Evolutionary conservation across 1,284 basidiomycete genomes (phyloP), one percentile per base, ranked within the genome.

Genomic region (Ustilago cynodontis): DNA sequence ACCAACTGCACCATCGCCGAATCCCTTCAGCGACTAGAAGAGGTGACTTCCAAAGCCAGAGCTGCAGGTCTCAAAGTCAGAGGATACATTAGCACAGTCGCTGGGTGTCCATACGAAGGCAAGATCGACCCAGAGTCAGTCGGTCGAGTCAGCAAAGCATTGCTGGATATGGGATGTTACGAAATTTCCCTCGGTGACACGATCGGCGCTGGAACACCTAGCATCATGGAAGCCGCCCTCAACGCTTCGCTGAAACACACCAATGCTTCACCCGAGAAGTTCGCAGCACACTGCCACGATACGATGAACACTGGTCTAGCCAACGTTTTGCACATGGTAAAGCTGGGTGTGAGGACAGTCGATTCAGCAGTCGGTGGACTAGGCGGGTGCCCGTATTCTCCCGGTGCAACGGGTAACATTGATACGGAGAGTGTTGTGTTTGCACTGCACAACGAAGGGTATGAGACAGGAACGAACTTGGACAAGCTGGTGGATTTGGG

Each of bases 351-450:
- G 3, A 64, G 79, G 3, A 87, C 87, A 2, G 86, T 89, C 24
- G 88, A 89, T 73, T 82, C 87, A 4, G 92, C 93, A 1, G 90
- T 97, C 6, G 93, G 91, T 5, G 94, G 95, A 0, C 90, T 98
- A 0, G 95, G 95, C 2, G 94, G 95, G 14, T 98, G 95, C 82
- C 95, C 95, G 1, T 98, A 95, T 87, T 94, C 94, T 0, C 95
- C 95, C 0, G 95, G 95, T n/a, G 79, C 78, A 7, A 84, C 79
- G 22, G 74, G 80, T n/a, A 84, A 85, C 51, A 82, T 85, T 39
- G 82, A 83, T 47, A 84, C 82, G 0, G 83, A 87, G 83, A 94
- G 95, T 78, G 91, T 96, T 0, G 88, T 97, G 3, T 94, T 96
- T 78, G 92, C 93, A 0, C 88, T 98, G 6, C 90, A 91, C 54